phyloP scores from a whole-genome alignment of 495 filamentous ascomycete species.

The Xylaria venustula region DNA sequence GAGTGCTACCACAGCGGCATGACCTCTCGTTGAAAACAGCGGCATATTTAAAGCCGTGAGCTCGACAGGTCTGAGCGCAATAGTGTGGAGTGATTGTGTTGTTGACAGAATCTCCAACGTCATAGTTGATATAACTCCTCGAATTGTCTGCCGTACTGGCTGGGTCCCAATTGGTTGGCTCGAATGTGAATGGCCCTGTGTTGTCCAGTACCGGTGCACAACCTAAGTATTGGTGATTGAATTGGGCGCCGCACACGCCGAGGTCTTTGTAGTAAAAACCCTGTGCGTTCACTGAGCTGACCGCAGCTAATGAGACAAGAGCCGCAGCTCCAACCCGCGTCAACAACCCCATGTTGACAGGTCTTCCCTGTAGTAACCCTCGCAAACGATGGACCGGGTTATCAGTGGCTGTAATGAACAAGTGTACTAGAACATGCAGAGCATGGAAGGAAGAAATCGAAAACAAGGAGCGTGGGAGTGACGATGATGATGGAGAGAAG shows the following conservation, averaged over 20 bases:
- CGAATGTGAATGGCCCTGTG: conserved; percentile 9
- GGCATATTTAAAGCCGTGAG: conserved; percentile 27
- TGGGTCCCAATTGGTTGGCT: conserved; percentile 10
- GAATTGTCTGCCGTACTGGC: conserved; percentile 1
- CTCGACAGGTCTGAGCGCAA: conserved; percentile 26
- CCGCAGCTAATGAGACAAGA: conserved; percentile 24
- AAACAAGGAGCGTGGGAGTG: conserved; percentile 12
- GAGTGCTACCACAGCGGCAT: conserved; percentile 21
- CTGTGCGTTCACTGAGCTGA: conserved; percentile 24
- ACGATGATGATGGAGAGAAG: neutral
- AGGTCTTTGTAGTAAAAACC: conserved; percentile 11
- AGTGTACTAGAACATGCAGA: neutral
- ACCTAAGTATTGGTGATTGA: conserved; percentile 21
- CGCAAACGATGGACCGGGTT: neutral
- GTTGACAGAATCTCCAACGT: conserved; percentile 19
- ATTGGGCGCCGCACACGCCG: conserved; percentile 13
- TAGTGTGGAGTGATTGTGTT: conserved; percentile 23
- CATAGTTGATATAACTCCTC: conserved; percentile 18
- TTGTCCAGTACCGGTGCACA: conserved; percentile 22
- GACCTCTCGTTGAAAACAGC: conserved; percentile 14
- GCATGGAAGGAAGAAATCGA: neutral
- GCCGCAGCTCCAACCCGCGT: conserved; percentile 19
- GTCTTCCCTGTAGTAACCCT: neutral
- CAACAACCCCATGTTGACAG: conserved; percentile 25
- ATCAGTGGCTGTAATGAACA: neutral